Evolutionary conservation across 2,329 filamentous ascomycete species (phyloP).

Genomic region (Ambrosiella xylebori): DNA sequence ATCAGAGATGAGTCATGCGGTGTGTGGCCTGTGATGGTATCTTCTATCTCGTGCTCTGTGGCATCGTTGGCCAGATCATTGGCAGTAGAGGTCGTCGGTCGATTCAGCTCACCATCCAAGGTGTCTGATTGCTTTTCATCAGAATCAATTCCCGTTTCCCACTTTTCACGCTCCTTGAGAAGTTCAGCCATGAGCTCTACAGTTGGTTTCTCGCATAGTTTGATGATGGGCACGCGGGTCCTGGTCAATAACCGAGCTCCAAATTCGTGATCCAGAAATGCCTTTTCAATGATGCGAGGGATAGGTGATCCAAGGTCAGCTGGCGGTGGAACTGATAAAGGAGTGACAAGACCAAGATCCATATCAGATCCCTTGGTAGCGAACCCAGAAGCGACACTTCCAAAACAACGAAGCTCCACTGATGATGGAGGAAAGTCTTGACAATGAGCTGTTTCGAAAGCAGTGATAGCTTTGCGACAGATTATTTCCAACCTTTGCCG

Average conservation of each 20-base stretch:
- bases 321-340: conserved; percentile 35
- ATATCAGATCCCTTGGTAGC: conserved; percentile 79
- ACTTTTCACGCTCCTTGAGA: conserved; percentile 47
- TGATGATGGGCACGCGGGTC: conserved; percentile 74
- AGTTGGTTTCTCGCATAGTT: conserved; percentile 59
- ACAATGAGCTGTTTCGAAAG: conserved; percentile 30
- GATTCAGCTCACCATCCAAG: not conserved
- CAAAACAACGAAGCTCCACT: conserved; percentile 61
- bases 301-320: conserved; percentile 42
- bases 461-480: conserved; percentile 40
- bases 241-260: conserved; percentile 62
- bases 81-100: no score
- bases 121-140: not conserved
- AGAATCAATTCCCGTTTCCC: conserved; percentile 39
- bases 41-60: no score
- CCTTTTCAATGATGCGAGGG: conserved; percentile 58
- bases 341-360: conserved; percentile 65
- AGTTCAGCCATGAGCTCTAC: conserved; percentile 43
- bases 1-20: not conserved
- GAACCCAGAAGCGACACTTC: conserved; percentile 70
- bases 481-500: conserved; percentile 45
- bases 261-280: conserved; percentile 51
- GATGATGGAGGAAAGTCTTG: conserved; percentile 34
- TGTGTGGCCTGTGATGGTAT: no score
- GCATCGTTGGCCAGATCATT: no score